A percentile compares a stretch with the other conserved stretches of the same genome.
Evolutionary conservation across 2,329 filamentous ascomycete species (phyloP).

Genomic region (Aspergillus ustus): DNA sequence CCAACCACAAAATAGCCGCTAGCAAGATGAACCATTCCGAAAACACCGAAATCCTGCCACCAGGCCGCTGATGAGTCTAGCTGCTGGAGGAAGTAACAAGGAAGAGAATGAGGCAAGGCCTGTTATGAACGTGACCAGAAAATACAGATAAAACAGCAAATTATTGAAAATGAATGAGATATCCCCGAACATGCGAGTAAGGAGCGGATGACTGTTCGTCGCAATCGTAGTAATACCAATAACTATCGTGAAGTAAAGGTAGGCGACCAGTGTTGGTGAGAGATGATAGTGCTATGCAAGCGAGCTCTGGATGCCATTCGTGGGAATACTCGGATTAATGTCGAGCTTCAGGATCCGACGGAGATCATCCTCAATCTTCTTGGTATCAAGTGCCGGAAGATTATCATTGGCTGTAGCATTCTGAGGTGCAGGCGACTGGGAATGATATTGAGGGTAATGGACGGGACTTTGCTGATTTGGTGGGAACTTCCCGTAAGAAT

Average conservation of each 20-base stretch:
- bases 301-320: conserved; percentile 40
- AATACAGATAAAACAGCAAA: conserved; percentile 1
- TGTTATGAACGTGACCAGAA: conserved; percentile 1
- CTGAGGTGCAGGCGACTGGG: conserved; percentile 30
- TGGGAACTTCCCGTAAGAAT: conserved; percentile 29
- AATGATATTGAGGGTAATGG: conserved; percentile 30
- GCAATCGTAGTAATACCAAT: conserved; percentile 6
- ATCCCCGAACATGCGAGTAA: not conserved
- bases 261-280: conserved; percentile 3
- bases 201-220: not conserved
- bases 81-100: conserved; percentile 14
- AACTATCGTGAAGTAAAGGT: conserved; percentile 1
- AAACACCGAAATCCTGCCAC: conserved; percentile 21
- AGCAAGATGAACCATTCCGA: conserved; percentile 21
- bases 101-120: not conserved
- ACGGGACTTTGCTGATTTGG: conserved; percentile 19
- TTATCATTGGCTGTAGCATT: conserved; percentile 27
- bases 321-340: conserved; percentile 33
- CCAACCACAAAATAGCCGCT: conserved; percentile 21
- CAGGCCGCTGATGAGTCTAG: conserved; percentile 15
- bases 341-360: conserved; percentile 53
- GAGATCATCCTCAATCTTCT: conserved; percentile 54
- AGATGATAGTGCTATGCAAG: conserved; percentile 30
- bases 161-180: conserved; percentile 4
- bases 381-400: conserved; percentile 43